Base-by-base conservation (phyloP, 2,329 filamentous ascomycete species). In the Pseudohalonectria lignicola region DNA sequence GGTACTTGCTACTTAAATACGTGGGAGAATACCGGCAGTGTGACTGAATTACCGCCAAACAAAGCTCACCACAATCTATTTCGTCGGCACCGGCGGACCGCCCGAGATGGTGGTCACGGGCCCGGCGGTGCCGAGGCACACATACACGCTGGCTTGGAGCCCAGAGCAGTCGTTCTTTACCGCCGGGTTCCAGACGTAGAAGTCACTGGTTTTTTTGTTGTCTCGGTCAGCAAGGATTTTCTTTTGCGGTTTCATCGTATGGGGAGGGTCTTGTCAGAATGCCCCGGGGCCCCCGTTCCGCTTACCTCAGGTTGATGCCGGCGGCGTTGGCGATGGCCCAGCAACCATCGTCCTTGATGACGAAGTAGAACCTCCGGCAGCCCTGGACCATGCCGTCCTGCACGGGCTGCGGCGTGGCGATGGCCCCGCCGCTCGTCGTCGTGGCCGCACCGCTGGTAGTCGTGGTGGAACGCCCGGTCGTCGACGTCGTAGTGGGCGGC, bases 181-280 rank as follows among this genome's bases (percentile, higher is more conserved):
- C n/a, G 35, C 35, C 12, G 35, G 28, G 28, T 37, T 31, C 35
- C 35, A 37, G n/a, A 16, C 20, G 35, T 31, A 13, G n/a, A 37
- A 37, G 28, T 16, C 25, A 2, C 23, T 12, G 4, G 23, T 28
- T 23, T 18, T 11, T 15, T 26, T 28, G 28, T 28, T 21, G 35
- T 31, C 30, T 19, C 17, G 29, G 11, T 17, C 9, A 18, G 16
- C 18, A 6, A 37, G 16, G 11, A 11, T 15, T 16, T 30, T 18
- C 19, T 31, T 26, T 21, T 15, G 17, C 28, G 12, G 9, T 30
- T 30, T 19, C 16, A 19, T 10, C 10, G 11, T n/a, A 31, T 7
- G 30, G 16, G 30, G 30, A 31, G 18, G 15, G 5, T 29, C 29
- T 31, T 11, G 29, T n/a, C 29, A 31, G 10, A 15, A 9, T n/a